phyloP scores from a whole-genome alignment of 78 protist species.

The Guillardia theta region DNA sequence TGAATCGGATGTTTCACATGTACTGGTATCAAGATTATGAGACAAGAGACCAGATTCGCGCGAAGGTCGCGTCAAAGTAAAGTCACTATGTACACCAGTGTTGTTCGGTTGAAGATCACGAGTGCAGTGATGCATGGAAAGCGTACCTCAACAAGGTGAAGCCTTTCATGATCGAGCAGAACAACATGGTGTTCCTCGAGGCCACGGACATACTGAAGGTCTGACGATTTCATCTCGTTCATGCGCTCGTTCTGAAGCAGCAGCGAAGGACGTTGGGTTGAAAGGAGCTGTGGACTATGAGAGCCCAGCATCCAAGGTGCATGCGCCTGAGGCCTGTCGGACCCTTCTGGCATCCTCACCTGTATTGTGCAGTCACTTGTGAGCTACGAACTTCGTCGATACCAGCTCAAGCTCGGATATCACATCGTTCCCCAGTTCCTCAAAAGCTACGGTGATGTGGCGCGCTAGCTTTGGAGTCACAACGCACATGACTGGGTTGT shows the following conservation, averaged over 20 bases:
- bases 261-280: background rate
- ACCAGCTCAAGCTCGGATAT: conserved; percentile 37
- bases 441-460: background rate
- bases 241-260: too few species aligned
- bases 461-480: too few species aligned
- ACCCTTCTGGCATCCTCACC: background rate
- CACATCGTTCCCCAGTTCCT: conserved; percentile 4
- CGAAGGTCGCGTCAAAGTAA: background rate
- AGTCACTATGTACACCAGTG: too few species aligned
- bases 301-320: background rate
- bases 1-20: background rate
- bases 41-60: background rate
- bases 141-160: background rate
- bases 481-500: too few species aligned
- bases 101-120: too few species aligned
- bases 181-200: background rate
- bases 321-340: background rate
- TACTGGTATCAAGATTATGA: background rate
- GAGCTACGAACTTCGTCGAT: background rate
- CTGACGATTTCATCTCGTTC: too few species aligned
- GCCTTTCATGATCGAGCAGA: background rate
- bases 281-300: background rate
- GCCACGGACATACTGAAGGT: background rate
- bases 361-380: background rate
- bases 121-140: background rate